Conservation (phyloP, 164 flowering plant genomes). For the Liquidambar formosana region DNA sequence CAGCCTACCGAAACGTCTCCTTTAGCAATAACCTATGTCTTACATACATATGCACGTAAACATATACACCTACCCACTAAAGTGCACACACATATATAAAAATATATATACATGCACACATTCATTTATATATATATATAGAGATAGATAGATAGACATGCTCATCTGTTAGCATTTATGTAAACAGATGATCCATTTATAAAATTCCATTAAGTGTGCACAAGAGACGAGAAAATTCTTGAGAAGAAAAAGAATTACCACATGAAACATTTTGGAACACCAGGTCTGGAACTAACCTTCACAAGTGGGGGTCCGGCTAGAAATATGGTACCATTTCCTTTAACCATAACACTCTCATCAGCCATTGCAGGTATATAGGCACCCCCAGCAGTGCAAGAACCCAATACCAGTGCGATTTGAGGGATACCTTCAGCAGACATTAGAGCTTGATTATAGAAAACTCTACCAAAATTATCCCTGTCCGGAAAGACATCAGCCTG, state of each 20-base stretch:
- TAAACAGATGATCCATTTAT: no score
- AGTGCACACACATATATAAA: background rate
- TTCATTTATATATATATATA: background rate
- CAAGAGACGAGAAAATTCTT: background rate
- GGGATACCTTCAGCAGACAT: slow-evolving; percentile 94
- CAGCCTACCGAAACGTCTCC: slow-evolving; percentile 63
- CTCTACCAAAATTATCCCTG: slow-evolving; percentile 90
- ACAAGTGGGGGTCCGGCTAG: slow-evolving; percentile 98
- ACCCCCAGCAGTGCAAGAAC: slow-evolving; percentile 99
- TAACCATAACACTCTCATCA: slow-evolving; percentile 97
- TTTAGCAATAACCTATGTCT: slow-evolving; percentile 4
- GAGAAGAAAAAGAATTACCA: background rate
- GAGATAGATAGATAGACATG: background rate
- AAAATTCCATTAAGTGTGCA: background rate
- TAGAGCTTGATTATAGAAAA: slow-evolving; percentile 85
- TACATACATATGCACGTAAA: background rate
- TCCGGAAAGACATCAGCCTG: slow-evolving; percentile 98
- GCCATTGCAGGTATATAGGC: slow-evolving; percentile 99
- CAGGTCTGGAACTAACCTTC: slow-evolving; percentile 64
- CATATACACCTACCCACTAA: no score
- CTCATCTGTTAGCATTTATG: no score
- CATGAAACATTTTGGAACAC: background rate
- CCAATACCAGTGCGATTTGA: slow-evolving; percentile 90
- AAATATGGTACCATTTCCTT: slow-evolving; percentile 98
- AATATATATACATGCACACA: background rate